phyloP scores from a whole-genome alignment of 805 yeast genomes.

The Barnettozyma pratensis region DNA sequence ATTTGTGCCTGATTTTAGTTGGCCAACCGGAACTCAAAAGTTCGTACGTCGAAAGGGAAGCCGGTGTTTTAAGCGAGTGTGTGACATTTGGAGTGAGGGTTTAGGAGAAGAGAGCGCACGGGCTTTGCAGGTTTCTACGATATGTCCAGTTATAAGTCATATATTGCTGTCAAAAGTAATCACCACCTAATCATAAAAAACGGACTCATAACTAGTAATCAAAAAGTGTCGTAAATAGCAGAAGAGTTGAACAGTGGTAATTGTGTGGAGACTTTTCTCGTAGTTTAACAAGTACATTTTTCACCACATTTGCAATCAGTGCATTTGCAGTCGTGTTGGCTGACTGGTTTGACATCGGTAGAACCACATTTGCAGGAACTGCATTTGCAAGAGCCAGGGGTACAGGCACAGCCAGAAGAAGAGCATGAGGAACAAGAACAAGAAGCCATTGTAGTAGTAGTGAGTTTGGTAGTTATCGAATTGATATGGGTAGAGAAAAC shows the following conservation, averaged over 20 bases:
- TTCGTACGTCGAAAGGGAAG: too few species aligned
- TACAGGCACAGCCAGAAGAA: slow-evolving; percentile 7
- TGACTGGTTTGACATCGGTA: slow-evolving; percentile 2
- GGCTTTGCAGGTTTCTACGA: too few species aligned
- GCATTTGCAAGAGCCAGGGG: slow-evolving; percentile 7
- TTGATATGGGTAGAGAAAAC: not conserved
- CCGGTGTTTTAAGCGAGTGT: too few species aligned
- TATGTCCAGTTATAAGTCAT: too few species aligned
- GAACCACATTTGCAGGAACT: slow-evolving; percentile 4
- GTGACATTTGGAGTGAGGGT: too few species aligned
- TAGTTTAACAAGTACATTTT: not conserved
- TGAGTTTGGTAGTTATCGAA: not conserved
- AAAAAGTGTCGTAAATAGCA: not conserved
- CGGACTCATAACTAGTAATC: too few species aligned
- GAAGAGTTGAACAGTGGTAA: too few species aligned
- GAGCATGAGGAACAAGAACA: slow-evolving; percentile 7
- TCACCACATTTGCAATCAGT: slow-evolving; percentile 5
- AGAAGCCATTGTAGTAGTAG: slow-evolving; percentile 1
- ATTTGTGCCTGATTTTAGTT: too few species aligned
- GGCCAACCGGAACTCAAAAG: too few species aligned
- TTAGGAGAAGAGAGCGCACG: too few species aligned
- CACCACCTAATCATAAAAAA: too few species aligned
- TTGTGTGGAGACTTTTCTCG: not conserved
- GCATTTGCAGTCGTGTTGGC: slow-evolving; percentile 2
- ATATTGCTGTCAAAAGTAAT: too few species aligned